Percentiles rank a stretch among this genome's conserved stretches.
Conservation (phyloP, 2,329 filamentous ascomycete species). For the Metarhizium robertsii region DNA sequence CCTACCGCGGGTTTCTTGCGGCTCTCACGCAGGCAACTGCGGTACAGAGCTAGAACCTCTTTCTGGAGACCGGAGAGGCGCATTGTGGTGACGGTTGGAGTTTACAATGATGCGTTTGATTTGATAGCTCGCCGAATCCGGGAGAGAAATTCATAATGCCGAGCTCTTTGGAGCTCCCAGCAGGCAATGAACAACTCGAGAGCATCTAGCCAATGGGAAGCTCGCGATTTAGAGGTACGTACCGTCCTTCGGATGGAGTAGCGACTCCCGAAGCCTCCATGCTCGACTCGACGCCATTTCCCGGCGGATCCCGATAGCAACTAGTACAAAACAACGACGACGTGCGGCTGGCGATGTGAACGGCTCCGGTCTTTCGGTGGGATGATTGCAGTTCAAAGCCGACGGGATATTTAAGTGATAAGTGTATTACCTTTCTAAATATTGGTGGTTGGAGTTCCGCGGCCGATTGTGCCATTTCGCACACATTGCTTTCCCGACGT, state of each 20-base stretch:
- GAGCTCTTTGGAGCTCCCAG: neutral
- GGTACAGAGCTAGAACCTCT: conserved; percentile 48
- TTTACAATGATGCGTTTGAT: neutral
- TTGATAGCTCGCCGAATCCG: neutral
- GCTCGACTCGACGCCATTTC: neutral
- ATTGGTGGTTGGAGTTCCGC: no score
- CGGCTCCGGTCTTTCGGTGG: no score
- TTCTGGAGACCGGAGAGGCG: conserved; percentile 11
- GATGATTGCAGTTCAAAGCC: no score
- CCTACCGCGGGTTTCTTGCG: conserved; percentile 68
- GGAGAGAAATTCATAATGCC: neutral
- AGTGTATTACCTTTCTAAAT: no score
- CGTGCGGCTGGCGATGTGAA: no score
- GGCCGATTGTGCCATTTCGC: no score
- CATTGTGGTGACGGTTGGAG: conserved; percentile 10
- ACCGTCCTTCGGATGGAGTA: neutral
- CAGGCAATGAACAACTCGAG: neutral
- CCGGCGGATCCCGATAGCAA: no score
- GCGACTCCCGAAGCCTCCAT: neutral
- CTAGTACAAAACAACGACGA: no score
- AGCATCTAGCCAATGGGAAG: neutral
- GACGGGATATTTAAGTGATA: no score
- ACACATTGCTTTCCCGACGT: no score
- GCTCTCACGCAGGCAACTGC: conserved; percentile 72
- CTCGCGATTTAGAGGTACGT: neutral